A percentile compares a stretch with the other conserved stretches of the same genome.
Conservation (phyloP, 2,329 filamentous ascomycete species). For the Zymoseptoria tritici region DNA sequence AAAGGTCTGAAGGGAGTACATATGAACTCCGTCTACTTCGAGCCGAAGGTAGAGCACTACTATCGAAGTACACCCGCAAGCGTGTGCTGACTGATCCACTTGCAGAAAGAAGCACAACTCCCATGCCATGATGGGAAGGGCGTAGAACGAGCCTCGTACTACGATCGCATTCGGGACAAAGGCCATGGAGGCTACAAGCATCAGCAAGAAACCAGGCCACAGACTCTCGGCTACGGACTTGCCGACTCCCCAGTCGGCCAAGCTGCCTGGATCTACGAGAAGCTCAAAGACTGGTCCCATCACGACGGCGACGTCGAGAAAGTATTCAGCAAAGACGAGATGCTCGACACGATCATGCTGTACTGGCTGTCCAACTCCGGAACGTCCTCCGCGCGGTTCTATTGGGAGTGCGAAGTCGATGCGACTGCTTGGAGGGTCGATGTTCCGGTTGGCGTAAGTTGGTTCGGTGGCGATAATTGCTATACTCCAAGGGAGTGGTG, state of each 20-base stretch:
- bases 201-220: constrained; percentile 7
- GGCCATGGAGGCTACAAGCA: constrained; percentile 2
- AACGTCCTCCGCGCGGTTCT: constrained; percentile 20
- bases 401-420: constrained; percentile 20
- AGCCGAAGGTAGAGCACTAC: neutral
- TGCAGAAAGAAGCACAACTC: neutral
- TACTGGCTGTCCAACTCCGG: constrained; percentile 24
- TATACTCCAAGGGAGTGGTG: constrained; percentile 14
- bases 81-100: too few relatives aligned
- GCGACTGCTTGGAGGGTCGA: constrained; percentile 18
- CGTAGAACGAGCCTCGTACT: neutral
- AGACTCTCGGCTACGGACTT: constrained; percentile 12
- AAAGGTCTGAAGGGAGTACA: constrained; percentile 49
- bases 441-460: constrained; percentile 20
- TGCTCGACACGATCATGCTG: constrained; percentile 23
- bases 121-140: neutral
- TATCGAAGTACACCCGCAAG: neutral
- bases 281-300: constrained; percentile 13
- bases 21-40: constrained; percentile 44
- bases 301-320: constrained; percentile 14
- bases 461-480: constrained; percentile 10
- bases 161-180: neutral
- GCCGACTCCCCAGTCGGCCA: constrained; percentile 18
- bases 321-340: constrained; percentile 23
- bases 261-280: constrained; percentile 20